Base-by-base conservation (phyloP, 2,329 filamentous ascomycete species). In the Claviceps arundinis region DNA sequence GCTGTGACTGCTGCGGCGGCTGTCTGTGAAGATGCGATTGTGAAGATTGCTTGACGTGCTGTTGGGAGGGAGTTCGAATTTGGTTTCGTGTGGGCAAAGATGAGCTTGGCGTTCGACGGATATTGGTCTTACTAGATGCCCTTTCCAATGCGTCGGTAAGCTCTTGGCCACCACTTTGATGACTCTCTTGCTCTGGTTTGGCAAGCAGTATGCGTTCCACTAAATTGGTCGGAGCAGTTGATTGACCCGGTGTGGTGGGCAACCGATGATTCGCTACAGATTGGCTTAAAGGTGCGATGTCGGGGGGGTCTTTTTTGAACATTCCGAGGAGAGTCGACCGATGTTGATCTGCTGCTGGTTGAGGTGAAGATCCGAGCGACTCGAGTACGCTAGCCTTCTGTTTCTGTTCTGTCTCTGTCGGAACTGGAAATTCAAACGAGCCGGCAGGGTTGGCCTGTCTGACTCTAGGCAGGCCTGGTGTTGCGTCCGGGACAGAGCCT, bases 281-380 rank as follows among this genome's bases (percentile, higher is more conserved):
- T n/a, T 19, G 48, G 11, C 24, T 52, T 52, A 14, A 24, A 7
- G 42, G 43, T 46, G 46, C 51, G 11, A 40, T 22, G 41, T 30
- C 22, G 16, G 52, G 3, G 4, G 54, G 54, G 56, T 63, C 56
- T 56, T 72, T 72, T 55, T 76, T 78, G 63, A 81, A 79, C 67
- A 80, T 77, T 22, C 69, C 73, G 14, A 80, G 65, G 19, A 80
- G 64, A 7, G 73, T 67, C 17, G 69, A 72, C 22, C 74, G 72
- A 56, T 80, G 76, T 46, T 63, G 57, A 30, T 62, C 60, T 5
- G 53, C 55, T 4, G 56, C 54, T 1, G 56, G 54, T 24, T 55
- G 56, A 22, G 64, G 58, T 45, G 56, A 59, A 6, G 61, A 60
- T 17, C 61, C 64, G 40, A 57, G 57, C n/a, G 63, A 50, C 51